These are phyloP conservation scores for Hypsizygus marmoreus DNA, from an alignment of 768 basidiomycete species.

Conservation along the genomic window DNA sequence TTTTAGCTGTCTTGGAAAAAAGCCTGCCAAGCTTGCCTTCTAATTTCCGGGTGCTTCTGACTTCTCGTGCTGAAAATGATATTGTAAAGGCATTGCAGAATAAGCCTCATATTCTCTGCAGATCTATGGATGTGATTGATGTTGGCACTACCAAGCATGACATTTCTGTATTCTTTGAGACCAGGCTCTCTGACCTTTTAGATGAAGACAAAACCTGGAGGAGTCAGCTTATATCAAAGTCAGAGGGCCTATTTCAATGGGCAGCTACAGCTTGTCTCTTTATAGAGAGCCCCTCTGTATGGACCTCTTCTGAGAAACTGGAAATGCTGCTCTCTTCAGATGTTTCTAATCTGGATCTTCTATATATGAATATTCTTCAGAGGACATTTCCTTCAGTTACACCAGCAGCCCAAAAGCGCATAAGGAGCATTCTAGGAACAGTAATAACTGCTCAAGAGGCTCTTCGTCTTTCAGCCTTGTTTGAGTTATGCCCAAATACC, in stretches of 20 bases:
- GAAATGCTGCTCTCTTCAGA: not conserved
- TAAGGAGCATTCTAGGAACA: too few relatives aligned
- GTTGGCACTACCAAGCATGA: not conserved
- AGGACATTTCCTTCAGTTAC: not conserved
- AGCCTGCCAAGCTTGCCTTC: constrained; percentile 21
- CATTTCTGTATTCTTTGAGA: not conserved
- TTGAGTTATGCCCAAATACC: not conserved
- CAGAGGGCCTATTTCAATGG: constrained; percentile 4
- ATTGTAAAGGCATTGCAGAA: constrained; percentile 15
- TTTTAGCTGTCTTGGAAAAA: constrained; percentile 23
- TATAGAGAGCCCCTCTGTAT: not conserved
- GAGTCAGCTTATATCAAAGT: not conserved
- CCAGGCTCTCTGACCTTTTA: not conserved
- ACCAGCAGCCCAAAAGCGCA: too few relatives aligned
- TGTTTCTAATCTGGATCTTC: not conserved
- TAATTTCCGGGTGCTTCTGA: constrained; percentile 33
- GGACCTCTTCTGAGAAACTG: not conserved
- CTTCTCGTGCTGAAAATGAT: constrained; percentile 30
- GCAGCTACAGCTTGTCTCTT: not conserved
- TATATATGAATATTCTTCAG: not conserved
- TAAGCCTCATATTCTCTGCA: not conserved
- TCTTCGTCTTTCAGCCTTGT: not conserved
- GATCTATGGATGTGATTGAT: not conserved
- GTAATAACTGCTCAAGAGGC: not conserved
- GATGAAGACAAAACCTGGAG: not conserved